phyloP scores from a whole-genome alignment of 176 grass and related monocot species.

The Oryza longistaminata region DNA sequence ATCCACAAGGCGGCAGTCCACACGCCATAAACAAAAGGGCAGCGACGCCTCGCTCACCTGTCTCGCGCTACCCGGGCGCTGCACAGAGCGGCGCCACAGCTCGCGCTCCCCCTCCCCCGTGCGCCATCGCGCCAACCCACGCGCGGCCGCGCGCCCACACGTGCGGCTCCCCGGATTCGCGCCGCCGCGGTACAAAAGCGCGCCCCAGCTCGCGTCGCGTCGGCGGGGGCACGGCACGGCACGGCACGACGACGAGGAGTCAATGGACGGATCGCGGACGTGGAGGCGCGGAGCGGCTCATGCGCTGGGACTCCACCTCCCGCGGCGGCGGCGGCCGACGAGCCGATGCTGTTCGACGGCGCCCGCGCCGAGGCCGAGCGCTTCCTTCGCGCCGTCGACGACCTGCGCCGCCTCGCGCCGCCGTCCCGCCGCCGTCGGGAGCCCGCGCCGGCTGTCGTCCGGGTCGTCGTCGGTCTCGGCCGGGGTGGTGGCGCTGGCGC shows the following conservation, averaged over 20 bases:
- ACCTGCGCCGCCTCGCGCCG: slow-evolving; percentile 57
- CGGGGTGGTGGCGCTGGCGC: neutral
- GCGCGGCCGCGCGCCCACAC: slow-evolving; percentile 39
- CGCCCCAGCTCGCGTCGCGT: slow-evolving; percentile 27
- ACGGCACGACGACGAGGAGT: slow-evolving; percentile 38
- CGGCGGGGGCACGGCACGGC: neutral
- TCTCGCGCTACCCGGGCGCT: slow-evolving; percentile 12
- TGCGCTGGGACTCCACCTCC: slow-evolving; percentile 52
- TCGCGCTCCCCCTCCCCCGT: slow-evolving; percentile 7
- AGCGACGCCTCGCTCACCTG: neutral
- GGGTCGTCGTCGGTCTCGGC: slow-evolving; percentile 28
- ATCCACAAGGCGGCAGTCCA: neutral
- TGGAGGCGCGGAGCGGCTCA: slow-evolving; percentile 61
- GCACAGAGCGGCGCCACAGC: slow-evolving; percentile 34
- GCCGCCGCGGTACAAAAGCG: slow-evolving; percentile 34
- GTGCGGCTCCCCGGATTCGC: slow-evolving; percentile 63
- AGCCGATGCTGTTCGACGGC: slow-evolving; percentile 57
- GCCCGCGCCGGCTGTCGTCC: slow-evolving; percentile 55
- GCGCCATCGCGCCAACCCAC: slow-evolving; percentile 36
- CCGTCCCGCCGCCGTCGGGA: slow-evolving; percentile 43
- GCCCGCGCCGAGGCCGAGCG: slow-evolving; percentile 54
- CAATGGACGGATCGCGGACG: slow-evolving; percentile 61
- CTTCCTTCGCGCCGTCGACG: slow-evolving; percentile 71
- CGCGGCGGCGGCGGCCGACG: slow-evolving; percentile 53
- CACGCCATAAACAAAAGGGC: neutral